Evolutionary conservation across 257 asterid species (phyloP).

Genomic region (Plectranthus barbatus): DNA sequence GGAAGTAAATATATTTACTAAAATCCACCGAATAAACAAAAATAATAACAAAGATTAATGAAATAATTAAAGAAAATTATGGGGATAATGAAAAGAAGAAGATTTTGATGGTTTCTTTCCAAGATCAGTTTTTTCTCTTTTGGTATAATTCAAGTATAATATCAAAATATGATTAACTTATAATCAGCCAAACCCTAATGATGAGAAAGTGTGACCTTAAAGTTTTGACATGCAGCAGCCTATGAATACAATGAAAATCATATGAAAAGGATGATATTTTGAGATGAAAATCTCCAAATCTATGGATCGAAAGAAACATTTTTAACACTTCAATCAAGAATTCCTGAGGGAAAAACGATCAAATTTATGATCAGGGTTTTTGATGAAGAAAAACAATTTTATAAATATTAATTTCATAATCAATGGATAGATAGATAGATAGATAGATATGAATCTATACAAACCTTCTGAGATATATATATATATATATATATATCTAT

Average conservation of each 20-base stretch:
- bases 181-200: constrained; percentile 20
- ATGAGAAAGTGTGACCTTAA: background rate
- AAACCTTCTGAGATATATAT: background rate
- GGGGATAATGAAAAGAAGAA: no score
- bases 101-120: background rate
- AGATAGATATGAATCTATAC: background rate
- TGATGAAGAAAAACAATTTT: no score
- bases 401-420: no score
- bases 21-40: background rate
- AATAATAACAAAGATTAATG: background rate
- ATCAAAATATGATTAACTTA: background rate
- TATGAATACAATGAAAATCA: background rate
- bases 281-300: background rate
- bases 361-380: no score
- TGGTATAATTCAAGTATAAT: background rate
- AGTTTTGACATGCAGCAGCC: constrained; percentile 7
- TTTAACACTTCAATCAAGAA: background rate
- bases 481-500: no score
- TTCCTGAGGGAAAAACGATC: no score
- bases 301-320: no score
- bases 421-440: no score
- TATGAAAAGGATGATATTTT: constrained; percentile 5
- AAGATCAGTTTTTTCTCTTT: background rate
- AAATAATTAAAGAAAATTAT: no score
- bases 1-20: no score